Evolutionary conservation across 495 filamentous ascomycete genomes (phyloP), one percentile per base, ranked within the genome.

Genomic region (Glarea lozoyensis): DNA sequence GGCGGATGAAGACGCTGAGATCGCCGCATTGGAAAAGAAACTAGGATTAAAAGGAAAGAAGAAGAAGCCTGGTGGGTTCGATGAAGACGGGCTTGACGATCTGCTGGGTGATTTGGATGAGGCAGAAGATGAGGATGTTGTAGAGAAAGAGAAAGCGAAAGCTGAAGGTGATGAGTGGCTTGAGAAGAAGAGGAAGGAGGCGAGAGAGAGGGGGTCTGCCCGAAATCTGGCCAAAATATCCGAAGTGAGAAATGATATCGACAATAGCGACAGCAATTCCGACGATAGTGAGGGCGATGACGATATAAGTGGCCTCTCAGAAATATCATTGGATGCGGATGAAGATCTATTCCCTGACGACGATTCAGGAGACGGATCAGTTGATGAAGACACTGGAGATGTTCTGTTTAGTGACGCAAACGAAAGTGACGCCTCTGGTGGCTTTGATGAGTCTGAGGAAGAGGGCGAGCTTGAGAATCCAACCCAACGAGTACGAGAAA

Each of bases 21-120:
- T 98, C 54, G 80, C 83, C 12, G 84, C 79, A 7, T 60, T 96
- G 43, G 93, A 98, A 63, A 86, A 80, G 65, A 93, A 85, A 55
- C 69, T 98, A 27, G 89, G 89, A 1, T 64, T 96, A 10, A 95
- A 84, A 59, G 76, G 76, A 15, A 84, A 82, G 40, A 90, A 83
- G 46, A 79, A 73, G 32, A 61, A 83, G 11, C 78, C 86, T 0
- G 83, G 87, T 53, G 70, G 78, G 0, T 88, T 85, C 45, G 68
- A 74, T n/a, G 87, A 96, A 6, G 89, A 94, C 57, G 93, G 89
- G 0, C 62, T 97, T 11, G 86, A 82, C 31, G 79, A 82, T 42
- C 58, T 96, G 18, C 60, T 96, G 35, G 83, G 77, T n/a, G 86
- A 81, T 6, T 43, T 93, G 23, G 74, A 68, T 36, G 67, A 65